phyloP scores from a whole-genome alignment of 768 basidiomycete species.

The Podaxis sp. region DNA sequence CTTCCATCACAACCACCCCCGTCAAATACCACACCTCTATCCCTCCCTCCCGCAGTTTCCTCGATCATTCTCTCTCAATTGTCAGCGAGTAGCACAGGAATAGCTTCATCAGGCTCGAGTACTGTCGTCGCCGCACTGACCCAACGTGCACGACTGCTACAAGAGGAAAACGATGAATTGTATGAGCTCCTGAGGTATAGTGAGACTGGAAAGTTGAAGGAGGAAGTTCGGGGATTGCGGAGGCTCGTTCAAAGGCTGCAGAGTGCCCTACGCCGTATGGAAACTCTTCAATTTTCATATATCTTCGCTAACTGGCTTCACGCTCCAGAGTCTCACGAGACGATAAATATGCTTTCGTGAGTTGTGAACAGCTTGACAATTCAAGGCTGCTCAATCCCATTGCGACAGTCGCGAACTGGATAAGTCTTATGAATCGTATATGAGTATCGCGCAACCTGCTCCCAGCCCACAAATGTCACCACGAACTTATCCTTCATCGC shows the following conservation, averaged over 20 bases:
- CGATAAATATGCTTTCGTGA: slow-evolving; percentile 70
- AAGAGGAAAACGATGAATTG: slow-evolving; percentile 87
- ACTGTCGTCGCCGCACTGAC: slow-evolving; percentile 74
- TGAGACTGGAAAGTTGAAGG: slow-evolving; percentile 80
- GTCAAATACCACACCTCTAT: slow-evolving; percentile 58
- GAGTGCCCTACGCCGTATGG: slow-evolving; percentile 69
- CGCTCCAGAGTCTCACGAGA: slow-evolving; percentile 70
- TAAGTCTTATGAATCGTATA: slow-evolving; percentile 68
- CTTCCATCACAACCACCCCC: slow-evolving; percentile 59
- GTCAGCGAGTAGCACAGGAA: slow-evolving; percentile 35
- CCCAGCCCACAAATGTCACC: slow-evolving; percentile 25
- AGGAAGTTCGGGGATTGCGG: slow-evolving; percentile 71
- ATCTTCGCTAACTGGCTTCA: slow-evolving; percentile 14
- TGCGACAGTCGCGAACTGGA: slow-evolving; percentile 67
- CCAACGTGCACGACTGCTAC: slow-evolving; percentile 67
- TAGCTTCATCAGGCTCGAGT: slow-evolving; percentile 35
- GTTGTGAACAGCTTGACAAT: slow-evolving; percentile 28
- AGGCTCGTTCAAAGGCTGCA: slow-evolving; percentile 69
- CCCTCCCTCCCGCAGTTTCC: slow-evolving; percentile 69
- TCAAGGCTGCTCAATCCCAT: slow-evolving; percentile 17
- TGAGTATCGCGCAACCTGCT: slow-evolving; percentile 21
- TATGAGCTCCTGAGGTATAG: slow-evolving; percentile 71
- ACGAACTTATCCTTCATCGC: slow-evolving; percentile 43
- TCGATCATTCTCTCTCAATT: slow-evolving; percentile 71
- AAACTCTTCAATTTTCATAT: slow-evolving; percentile 10